These are phyloP conservation scores for Blechomonas ayalai DNA, from an alignment of 208 protist species.

Conservation along the genomic window DNA sequence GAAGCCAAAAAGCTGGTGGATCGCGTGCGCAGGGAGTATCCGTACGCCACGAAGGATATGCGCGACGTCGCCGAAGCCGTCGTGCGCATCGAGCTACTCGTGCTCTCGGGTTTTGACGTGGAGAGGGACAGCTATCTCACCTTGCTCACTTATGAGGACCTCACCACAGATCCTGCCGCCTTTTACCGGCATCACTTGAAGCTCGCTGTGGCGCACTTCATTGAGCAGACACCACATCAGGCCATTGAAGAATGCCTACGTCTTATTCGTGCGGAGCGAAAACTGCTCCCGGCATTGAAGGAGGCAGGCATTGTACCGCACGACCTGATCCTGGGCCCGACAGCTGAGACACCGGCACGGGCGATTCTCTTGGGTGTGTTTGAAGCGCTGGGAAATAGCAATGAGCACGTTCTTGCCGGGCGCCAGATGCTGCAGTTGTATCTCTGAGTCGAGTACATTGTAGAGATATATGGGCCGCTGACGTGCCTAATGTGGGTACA, in stretches of 20 bases:
- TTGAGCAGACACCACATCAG: slow-evolving; percentile 50
- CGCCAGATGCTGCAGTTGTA: slow-evolving; percentile 69
- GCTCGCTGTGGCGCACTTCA: slow-evolving; percentile 58
- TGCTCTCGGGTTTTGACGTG: slow-evolving; percentile 48
- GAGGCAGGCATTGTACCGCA: slow-evolving; percentile 34
- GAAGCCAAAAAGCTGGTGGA: slow-evolving; percentile 36
- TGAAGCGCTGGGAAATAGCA: slow-evolving; percentile 52
- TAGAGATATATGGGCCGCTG: too few relatives aligned
- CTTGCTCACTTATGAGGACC: slow-evolving; percentile 67
- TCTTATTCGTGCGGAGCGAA: slow-evolving; percentile 69
- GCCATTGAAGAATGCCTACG: slow-evolving; percentile 70
- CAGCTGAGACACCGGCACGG: slow-evolving; percentile 53
- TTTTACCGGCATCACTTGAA: slow-evolving; percentile 75
- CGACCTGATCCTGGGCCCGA: slow-evolving; percentile 40
- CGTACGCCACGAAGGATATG: slow-evolving; percentile 64
- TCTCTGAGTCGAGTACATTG: too few relatives aligned
- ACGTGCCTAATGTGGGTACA: too few relatives aligned
- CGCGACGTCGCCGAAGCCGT: slow-evolving; percentile 68
- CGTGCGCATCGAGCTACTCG: slow-evolving; percentile 75
- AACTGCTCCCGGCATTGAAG: slow-evolving; percentile 68
- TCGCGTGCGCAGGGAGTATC: slow-evolving; percentile 54
- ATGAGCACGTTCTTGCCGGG: slow-evolving; percentile 61
- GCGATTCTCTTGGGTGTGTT: slow-evolving; percentile 58
- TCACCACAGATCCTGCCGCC: slow-evolving; percentile 40
- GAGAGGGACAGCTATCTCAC: slow-evolving; percentile 74